Evolutionary conservation across 176 grass and related monocot species (phyloP).

Genomic region (Rhynchospora tenuis): DNA sequence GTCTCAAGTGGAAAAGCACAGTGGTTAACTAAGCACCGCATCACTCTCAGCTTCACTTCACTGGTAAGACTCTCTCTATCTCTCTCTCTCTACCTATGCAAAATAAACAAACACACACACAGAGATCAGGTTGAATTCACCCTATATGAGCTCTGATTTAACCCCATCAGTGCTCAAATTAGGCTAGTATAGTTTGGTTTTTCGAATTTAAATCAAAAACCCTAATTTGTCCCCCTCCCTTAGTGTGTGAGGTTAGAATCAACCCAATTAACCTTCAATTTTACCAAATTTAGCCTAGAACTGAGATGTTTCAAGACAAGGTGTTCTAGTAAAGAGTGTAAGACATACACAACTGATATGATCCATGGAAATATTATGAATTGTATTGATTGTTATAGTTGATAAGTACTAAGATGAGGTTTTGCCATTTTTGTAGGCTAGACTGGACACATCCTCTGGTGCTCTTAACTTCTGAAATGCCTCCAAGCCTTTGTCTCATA

Average conservation of each 20-base stretch:
- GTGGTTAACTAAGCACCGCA: neutral
- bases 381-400: neutral
- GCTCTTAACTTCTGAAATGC: constrained; percentile 7
- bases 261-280: neutral
- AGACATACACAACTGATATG: neutral
- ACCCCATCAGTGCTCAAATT: neutral
- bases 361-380: neutral
- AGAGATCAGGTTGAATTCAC: neutral
- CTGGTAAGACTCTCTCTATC: neutral
- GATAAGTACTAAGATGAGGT: neutral
- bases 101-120: neutral
- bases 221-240: neutral
- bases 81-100: neutral
- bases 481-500: neutral
- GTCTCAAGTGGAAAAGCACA: neutral
- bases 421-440: neutral
- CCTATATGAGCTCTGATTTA: neutral
- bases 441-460: neutral
- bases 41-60: neutral
- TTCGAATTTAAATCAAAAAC: neutral
- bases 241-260: neutral
- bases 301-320: neutral
- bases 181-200: neutral
- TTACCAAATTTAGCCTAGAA: neutral
- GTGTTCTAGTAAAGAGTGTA: neutral